Evolutionary conservation across 1,139 yeast species (phyloP).

Genomic region (Schwanniomyces etchellsii): DNA sequence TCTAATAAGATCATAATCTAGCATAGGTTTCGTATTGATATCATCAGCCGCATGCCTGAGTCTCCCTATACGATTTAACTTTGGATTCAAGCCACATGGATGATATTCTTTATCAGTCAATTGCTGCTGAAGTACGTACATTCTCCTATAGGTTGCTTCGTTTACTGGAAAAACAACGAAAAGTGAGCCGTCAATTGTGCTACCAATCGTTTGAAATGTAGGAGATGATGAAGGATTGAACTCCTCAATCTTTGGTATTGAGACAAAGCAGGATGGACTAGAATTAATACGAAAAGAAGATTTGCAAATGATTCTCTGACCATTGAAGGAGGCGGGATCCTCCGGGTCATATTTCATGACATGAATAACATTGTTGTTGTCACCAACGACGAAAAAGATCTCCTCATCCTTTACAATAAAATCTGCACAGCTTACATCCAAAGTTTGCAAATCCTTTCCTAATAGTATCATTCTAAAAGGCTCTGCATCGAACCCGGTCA

Average conservation of each 20-base stretch:
- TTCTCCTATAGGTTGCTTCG: conserved; percentile 71
- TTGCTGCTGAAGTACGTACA: conserved; percentile 86
- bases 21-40: conserved; percentile 46
- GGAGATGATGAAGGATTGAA: conserved; percentile 12
- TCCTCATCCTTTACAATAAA: conserved; percentile 70
- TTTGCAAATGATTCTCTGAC: conserved; percentile 66
- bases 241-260: conserved; percentile 43
- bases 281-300: conserved; percentile 70
- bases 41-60: conserved; percentile 29
- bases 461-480: conserved; percentile 82
- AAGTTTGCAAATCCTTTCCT: conserved; percentile 65
- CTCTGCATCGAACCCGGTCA: conserved; percentile 90
- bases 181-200: conserved; percentile 75
- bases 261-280: conserved; percentile 51
- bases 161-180: conserved; percentile 69
- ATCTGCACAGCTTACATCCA: conserved; percentile 65
- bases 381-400: conserved; percentile 63
- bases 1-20: conserved; percentile 55
- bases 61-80: conserved; percentile 59
- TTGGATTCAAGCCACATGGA: conserved; percentile 76
- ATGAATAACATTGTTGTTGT: conserved; percentile 64
- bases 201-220: conserved; percentile 59
- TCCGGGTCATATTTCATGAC: conserved; percentile 88
- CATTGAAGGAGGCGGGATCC: conserved; percentile 76
- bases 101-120: conserved; percentile 71